Base-by-base conservation (phyloP, 1,284 basidiomycete species). In the Fomitopsis pinicola region DNA sequence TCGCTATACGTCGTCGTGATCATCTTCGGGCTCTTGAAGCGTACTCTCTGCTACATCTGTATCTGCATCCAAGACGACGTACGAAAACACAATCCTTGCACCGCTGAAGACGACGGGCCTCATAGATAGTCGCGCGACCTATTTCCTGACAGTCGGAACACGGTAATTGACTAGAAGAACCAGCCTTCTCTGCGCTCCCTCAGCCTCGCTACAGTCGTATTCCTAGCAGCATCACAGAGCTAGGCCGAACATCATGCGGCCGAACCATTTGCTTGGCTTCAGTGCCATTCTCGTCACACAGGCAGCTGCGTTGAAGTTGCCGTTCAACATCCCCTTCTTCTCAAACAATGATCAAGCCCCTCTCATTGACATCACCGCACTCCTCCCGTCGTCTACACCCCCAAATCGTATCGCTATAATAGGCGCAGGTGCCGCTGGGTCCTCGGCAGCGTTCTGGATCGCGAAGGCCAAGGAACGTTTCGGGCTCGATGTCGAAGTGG, bases 361-460 rank as follows among this genome's bases (percentile, higher is more conserved):
- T 28, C 61, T 62, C 35, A 45, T 42, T n/a, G 48, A 50, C 48
- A 33, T 55, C 54, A 35, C 5, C 15, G 44, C 33, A 5, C 19
- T 56, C 2, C 57, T 61, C 8, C 55, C 55, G 9, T 30, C 60
- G 2, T 57, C 50, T 1, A 38, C 46, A 2, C 42, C 71, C 61
- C 61, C 63, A 0, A 70, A 69, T 62, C 67, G 71, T 53, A 63
- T 97, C 63, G 94, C 94, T 7, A 87, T 97, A 68, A 84, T 97
- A 48, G 95, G 95, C 42, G 93, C 94, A 0, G 95, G 95, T 22
- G 92, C 95, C 8, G 91, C 83, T 8, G 95, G 95, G 2, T 86
- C 86, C 10, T 88, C 91, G 12, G 91, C 94, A 9, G 92, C 95
- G 1, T 95, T 93, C 74, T 95, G 94, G 86, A 83, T 97, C 56